phyloP scores from a whole-genome alignment of 2,329 filamentous ascomycete genomes.

The Balansia obtecta region DNA sequence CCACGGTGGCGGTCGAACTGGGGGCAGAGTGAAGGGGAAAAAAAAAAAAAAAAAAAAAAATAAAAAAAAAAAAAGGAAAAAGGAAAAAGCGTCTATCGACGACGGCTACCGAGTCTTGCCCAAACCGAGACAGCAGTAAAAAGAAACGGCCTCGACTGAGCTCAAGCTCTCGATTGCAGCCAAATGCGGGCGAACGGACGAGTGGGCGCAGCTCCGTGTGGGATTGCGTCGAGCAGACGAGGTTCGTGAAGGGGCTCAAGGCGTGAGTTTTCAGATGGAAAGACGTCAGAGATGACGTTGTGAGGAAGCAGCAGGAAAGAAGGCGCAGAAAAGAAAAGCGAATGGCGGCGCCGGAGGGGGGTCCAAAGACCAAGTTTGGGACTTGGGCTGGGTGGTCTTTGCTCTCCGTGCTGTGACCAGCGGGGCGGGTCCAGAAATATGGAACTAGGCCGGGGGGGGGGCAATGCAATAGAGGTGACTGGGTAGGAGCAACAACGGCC shows the following conservation, averaged over 20 bases:
- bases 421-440: background rate
- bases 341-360: conserved; percentile 15
- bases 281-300: conserved; percentile 39
- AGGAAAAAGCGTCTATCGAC: conserved; percentile 1
- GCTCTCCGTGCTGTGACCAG: background rate
- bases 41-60: background rate
- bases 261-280: conserved; percentile 23
- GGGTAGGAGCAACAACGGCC: conserved; percentile 4
- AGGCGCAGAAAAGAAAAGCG: conserved; percentile 20
- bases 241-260: conserved; percentile 24
- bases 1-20: background rate
- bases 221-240: conserved; percentile 19
- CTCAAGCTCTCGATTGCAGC: conserved; percentile 2
- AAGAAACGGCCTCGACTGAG: conserved; percentile 1
- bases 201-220: conserved; percentile 6
- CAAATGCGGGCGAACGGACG: conserved; percentile 3
- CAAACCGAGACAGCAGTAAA: background rate
- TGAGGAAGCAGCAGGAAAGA: conserved; percentile 21
- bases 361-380: background rate
- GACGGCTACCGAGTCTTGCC: background rate
- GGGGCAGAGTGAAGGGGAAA: background rate
- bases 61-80: too few relatives aligned
- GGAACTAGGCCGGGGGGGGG: background rate
- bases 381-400: conserved; percentile 2
- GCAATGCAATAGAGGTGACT: background rate